These are phyloP conservation scores for Hanseniaspora sp. DNA, from an alignment of 1,139 yeast species.

Conservation along the genomic window DNA sequence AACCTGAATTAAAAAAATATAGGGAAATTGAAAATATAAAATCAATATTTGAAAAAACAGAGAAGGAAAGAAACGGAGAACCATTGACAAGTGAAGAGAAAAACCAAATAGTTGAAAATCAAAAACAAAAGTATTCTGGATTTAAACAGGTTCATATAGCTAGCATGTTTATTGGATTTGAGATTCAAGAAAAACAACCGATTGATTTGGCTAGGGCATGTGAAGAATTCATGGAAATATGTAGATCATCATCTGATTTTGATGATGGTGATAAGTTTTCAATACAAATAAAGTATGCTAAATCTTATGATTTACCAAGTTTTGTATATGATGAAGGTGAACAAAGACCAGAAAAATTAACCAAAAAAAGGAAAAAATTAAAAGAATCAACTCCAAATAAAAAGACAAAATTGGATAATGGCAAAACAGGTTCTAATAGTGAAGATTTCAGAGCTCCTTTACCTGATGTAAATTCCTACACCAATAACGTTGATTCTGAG, in stretches of 20 bases:
- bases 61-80: constrained; percentile 15
- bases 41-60: constrained; percentile 7
- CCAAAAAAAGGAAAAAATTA: constrained; percentile 37
- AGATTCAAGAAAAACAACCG: constrained; percentile 48
- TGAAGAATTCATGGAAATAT: constrained; percentile 69
- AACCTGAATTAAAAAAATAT: constrained; percentile 30
- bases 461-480: not conserved
- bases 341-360: constrained; percentile 49
- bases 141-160: constrained; percentile 49
- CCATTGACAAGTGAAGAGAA: constrained; percentile 17
- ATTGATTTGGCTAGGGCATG: constrained; percentile 88
- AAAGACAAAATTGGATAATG: constrained; percentile 26
- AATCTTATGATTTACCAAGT: constrained; percentile 68
- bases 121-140: constrained; percentile 18
- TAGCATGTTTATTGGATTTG: constrained; percentile 70
- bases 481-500: not conserved
- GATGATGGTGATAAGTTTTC: constrained; percentile 46
- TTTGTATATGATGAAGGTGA: constrained; percentile 79
- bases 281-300: constrained; percentile 63
- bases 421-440: not conserved
- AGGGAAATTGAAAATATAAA: constrained; percentile 27
- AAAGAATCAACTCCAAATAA: constrained; percentile 26
- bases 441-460: constrained; percentile 8
- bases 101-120: constrained; percentile 19
- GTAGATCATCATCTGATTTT: constrained; percentile 60